Evolutionary conservation across 2,329 filamentous ascomycete genomes (phyloP).

Genomic region (Pseudopyricularia cyperi): DNA sequence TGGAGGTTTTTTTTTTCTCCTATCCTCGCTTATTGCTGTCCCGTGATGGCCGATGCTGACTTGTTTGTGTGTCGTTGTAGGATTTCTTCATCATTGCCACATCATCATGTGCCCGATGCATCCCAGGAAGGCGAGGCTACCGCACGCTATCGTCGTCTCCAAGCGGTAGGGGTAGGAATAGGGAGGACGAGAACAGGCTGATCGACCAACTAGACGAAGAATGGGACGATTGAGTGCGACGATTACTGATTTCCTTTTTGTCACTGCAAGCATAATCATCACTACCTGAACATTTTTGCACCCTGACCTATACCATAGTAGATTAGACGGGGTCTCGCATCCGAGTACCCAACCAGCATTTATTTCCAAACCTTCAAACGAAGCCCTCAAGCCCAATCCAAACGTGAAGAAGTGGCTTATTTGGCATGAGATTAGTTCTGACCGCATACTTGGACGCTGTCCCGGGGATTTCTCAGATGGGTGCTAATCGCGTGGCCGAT

Average conservation of each 20-base stretch:
- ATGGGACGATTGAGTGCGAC: slow-evolving; percentile 61
- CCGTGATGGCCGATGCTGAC: slow-evolving; percentile 4
- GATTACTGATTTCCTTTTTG: background rate
- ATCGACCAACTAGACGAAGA: slow-evolving; percentile 96
- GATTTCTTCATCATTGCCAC: slow-evolving; percentile 55
- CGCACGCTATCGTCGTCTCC: slow-evolving; percentile 45
- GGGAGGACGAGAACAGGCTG: slow-evolving; percentile 80
- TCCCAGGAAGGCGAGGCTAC: slow-evolving; percentile 56
- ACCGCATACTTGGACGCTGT: too few relatives aligned
- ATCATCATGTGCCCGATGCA: slow-evolving; percentile 53
- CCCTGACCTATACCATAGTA: background rate
- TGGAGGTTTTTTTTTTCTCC: slow-evolving; percentile 11
- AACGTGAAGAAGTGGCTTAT: too few relatives aligned
- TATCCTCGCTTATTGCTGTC: slow-evolving; percentile 6
- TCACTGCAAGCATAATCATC: background rate
- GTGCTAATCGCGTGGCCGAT: too few relatives aligned
- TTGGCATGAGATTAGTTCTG: too few relatives aligned
- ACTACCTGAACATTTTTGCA: background rate
- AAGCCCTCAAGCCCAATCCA: too few relatives aligned
- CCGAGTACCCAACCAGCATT: too few relatives aligned
- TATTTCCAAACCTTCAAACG: too few relatives aligned
- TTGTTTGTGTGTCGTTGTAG: slow-evolving; percentile 23
- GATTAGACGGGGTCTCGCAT: too few relatives aligned
- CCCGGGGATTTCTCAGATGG: too few relatives aligned
- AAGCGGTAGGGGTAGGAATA: slow-evolving; percentile 31